phyloP scores from a whole-genome alignment of 2,329 filamentous ascomycete genomes.

The Aspergillus novofumigatus region DNA sequence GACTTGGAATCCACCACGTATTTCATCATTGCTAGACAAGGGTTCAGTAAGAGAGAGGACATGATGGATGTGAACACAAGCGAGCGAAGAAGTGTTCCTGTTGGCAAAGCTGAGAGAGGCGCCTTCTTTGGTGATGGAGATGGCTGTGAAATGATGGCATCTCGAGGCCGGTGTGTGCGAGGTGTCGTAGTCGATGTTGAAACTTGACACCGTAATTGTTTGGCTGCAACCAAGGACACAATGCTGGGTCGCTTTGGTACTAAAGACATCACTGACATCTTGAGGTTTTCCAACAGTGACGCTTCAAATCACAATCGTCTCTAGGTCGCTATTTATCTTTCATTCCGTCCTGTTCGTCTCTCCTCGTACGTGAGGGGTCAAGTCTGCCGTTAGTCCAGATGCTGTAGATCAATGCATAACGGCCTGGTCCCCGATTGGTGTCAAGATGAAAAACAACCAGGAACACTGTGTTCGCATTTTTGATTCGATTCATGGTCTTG shows the following conservation, averaged over 20 bases:
- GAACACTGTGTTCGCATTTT: not conserved
- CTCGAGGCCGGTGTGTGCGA: not conserved
- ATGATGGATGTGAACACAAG: conserved; percentile 18
- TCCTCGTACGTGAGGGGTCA: not conserved
- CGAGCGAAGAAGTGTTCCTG: conserved; percentile 14
- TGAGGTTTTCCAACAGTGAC: not conserved
- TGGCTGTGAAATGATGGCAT: not conserved
- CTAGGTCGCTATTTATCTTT: not conserved
- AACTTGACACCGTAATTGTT: not conserved
- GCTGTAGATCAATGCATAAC: not conserved
- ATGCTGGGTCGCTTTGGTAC: not conserved
- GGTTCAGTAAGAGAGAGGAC: conserved; percentile 15
- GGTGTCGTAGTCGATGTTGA: not conserved
- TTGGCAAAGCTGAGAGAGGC: conserved; percentile 16
- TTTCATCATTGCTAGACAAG: conserved; percentile 23
- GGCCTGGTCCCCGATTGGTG: not conserved
- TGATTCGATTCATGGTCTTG: not conserved
- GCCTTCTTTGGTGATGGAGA: conserved; percentile 32
- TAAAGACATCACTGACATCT: not conserved
- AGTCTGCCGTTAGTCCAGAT: not conserved
- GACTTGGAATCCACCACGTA: conserved; percentile 37
- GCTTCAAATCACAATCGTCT: not conserved
- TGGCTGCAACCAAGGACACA: not conserved
- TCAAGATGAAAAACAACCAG: not conserved
- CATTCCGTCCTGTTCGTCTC: not conserved